Evolutionary conservation across 768 basidiomycete genomes (phyloP).

Genomic region (Russula olivacea): DNA sequence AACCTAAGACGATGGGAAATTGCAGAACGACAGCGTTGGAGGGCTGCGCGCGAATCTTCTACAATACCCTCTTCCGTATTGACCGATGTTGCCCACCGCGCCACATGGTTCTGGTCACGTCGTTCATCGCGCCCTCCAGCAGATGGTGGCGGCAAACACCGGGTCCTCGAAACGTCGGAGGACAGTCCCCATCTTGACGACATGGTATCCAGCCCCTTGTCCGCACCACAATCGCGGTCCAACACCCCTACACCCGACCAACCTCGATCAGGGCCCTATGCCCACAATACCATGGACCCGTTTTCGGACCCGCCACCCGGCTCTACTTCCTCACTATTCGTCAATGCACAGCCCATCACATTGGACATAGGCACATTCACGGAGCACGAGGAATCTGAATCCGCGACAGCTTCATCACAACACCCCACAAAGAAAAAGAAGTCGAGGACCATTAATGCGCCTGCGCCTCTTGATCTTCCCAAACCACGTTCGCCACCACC

Average conservation of each 20-base stretch:
- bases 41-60: slow-evolving; percentile 56
- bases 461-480: slow-evolving; percentile 53
- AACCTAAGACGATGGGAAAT: slow-evolving; percentile 74
- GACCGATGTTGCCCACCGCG: slow-evolving; percentile 50
- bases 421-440: neutral
- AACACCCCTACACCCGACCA: slow-evolving; percentile 27
- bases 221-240: slow-evolving; percentile 38
- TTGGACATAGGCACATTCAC: slow-evolving; percentile 28
- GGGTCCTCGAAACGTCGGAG: slow-evolving; percentile 43
- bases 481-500: slow-evolving; percentile 54
- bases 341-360: slow-evolving; percentile 31
- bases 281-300: slow-evolving; percentile 34
- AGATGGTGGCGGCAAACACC: slow-evolving; percentile 42
- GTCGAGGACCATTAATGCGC: slow-evolving; percentile 38
- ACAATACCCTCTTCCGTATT: slow-evolving; percentile 43
- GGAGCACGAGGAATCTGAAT: neutral
- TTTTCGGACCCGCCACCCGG: slow-evolving; percentile 46
- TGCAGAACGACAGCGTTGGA: slow-evolving; percentile 70
- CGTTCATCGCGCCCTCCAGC: slow-evolving; percentile 32
- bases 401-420: slow-evolving; percentile 10
- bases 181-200: slow-evolving; percentile 53
- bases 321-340: slow-evolving; percentile 47
- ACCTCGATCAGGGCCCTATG: slow-evolving; percentile 21
- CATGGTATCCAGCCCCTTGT: slow-evolving; percentile 35
- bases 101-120: slow-evolving; percentile 51